Evolutionary conservation across 192 early-diverging fungal genomes (phyloP).

Genomic region (Allomyces macrogynus): DNA sequence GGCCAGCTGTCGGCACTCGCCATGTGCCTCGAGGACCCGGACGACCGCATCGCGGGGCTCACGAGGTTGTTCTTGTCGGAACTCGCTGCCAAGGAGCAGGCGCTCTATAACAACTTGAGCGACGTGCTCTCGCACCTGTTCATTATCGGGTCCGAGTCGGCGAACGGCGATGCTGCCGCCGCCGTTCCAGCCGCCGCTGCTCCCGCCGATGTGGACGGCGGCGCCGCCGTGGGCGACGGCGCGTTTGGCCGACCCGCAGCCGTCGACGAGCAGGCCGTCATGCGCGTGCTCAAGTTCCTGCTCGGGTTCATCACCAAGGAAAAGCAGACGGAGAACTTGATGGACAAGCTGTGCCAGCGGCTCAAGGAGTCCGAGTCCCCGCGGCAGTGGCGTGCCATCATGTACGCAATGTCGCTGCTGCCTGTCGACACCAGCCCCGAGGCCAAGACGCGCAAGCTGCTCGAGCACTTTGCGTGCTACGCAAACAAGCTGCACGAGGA

Average conservation of each 20-base stretch:
- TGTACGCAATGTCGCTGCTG: slow-evolving; percentile 73
- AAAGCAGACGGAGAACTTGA: slow-evolving; percentile 79
- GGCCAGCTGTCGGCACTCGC: slow-evolving; percentile 97
- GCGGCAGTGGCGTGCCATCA: slow-evolving; percentile 80
- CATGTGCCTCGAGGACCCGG: slow-evolving; percentile 79
- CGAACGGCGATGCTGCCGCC: background rate
- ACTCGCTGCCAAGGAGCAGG: slow-evolving; percentile 86
- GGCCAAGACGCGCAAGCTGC: slow-evolving; percentile 40
- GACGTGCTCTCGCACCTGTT: slow-evolving; percentile 93
- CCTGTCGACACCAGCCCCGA: slow-evolving; percentile 73
- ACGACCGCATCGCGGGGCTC: slow-evolving; percentile 72
- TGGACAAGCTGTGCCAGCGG: slow-evolving; percentile 88
- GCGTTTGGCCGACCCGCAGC: slow-evolving; percentile 18
- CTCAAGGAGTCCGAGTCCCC: slow-evolving; percentile 62
- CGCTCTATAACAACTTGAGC: slow-evolving; percentile 96
- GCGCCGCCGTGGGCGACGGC: background rate
- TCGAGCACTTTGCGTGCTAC: slow-evolving; percentile 67
- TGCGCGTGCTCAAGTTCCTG: slow-evolving; percentile 81
- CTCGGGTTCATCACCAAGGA: slow-evolving; percentile 92
- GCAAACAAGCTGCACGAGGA: slow-evolving; percentile 81
- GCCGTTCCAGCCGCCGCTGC: too few species aligned
- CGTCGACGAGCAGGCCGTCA: slow-evolving; percentile 66
- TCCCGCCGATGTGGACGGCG: background rate
- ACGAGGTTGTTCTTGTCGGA: slow-evolving; percentile 93
- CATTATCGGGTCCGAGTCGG: slow-evolving; percentile 9